A percentile compares a stretch with the other conserved stretches of the same genome.
Evolutionary conservation across 768 basidiomycete species (phyloP).

Genomic region (Trametopsis cervina): DNA sequence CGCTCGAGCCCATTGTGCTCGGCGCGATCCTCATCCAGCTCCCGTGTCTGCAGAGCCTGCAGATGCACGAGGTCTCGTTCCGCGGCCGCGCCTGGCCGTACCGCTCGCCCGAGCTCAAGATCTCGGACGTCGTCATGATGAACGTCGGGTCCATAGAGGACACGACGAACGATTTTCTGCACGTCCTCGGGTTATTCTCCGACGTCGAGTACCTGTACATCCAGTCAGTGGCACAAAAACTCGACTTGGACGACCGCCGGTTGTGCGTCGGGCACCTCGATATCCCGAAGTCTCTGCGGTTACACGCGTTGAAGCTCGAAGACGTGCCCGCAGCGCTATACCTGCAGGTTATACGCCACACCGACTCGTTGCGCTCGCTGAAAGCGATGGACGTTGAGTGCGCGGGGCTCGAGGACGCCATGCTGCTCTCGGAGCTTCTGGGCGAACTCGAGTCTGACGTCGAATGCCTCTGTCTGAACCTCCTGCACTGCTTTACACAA

Average conservation of each 20-base stretch:
- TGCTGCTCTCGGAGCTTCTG: background rate
- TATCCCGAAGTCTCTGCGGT: background rate
- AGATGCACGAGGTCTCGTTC: constrained; percentile 7
- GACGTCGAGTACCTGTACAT: constrained; percentile 1
- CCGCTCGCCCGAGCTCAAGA: background rate
- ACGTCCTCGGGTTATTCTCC: constrained; percentile 7
- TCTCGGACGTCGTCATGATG: constrained; percentile 2
- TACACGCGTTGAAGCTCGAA: background rate
- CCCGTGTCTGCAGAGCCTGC: constrained; percentile 1
- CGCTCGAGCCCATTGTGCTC: background rate
- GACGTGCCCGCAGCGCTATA: constrained; percentile 1
- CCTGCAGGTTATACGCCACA: background rate
- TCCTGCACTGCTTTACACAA: constrained; percentile 3
- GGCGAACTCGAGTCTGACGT: background rate
- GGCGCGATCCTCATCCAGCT: constrained; percentile 1
- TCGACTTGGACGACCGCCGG: background rate
- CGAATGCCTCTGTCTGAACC: constrained; percentile 3
- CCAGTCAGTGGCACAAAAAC: background rate
- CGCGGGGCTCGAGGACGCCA: constrained; percentile 1
- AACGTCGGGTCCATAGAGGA: constrained; percentile 3
- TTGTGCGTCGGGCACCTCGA: background rate
- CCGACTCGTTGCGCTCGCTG: background rate
- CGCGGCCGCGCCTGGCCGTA: background rate
- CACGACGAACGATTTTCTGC: background rate
- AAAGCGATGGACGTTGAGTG: background rate